A percentile compares a stretch with the other conserved stretches of the same genome.
These are phyloP conservation scores for Kwoniella pini DNA, from an alignment of 768 basidiomycete species.

Conservation along the genomic window DNA sequence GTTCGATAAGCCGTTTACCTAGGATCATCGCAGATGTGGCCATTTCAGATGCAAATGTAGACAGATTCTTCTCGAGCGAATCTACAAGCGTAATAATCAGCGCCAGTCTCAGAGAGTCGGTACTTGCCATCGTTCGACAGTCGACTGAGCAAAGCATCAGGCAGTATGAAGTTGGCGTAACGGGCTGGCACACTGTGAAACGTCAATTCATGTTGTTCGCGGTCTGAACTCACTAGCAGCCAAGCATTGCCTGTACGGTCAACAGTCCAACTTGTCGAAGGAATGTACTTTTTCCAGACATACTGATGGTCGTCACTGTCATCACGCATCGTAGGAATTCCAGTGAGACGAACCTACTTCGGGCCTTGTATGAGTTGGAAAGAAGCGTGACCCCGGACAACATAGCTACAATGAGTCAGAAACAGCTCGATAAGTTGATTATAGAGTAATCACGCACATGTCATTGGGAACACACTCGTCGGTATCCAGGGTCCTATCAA, in stretches of 20 bases:
- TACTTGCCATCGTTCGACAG: constrained; percentile 74
- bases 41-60: constrained; percentile 97
- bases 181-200: constrained; percentile 71
- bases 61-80: constrained; percentile 81
- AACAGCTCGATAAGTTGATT: not conserved
- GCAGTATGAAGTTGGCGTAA: constrained; percentile 87
- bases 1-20: constrained; percentile 57
- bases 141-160: constrained; percentile 79
- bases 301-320: constrained; percentile 57
- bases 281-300: constrained; percentile 94
- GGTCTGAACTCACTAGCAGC: constrained; percentile 63
- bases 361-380: constrained; percentile 94
- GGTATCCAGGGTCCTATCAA: constrained; percentile 70
- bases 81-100: constrained; percentile 59
- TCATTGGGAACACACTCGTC: constrained; percentile 83
- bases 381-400: constrained; percentile 62
- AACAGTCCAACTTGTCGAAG: constrained; percentile 82
- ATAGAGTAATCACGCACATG: constrained; percentile 59
- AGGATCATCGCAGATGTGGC: constrained; percentile 86
- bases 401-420: constrained; percentile 24
- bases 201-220: constrained; percentile 4
- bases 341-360: constrained; percentile 40
- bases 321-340: not conserved
- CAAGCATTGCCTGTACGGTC: constrained; percentile 81
- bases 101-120: too few species aligned